Evolutionary conservation across 2,329 filamentous ascomycete species (phyloP), one percentile per base, ranked within the genome.

Genomic region (Graphilbum fragrans): DNA sequence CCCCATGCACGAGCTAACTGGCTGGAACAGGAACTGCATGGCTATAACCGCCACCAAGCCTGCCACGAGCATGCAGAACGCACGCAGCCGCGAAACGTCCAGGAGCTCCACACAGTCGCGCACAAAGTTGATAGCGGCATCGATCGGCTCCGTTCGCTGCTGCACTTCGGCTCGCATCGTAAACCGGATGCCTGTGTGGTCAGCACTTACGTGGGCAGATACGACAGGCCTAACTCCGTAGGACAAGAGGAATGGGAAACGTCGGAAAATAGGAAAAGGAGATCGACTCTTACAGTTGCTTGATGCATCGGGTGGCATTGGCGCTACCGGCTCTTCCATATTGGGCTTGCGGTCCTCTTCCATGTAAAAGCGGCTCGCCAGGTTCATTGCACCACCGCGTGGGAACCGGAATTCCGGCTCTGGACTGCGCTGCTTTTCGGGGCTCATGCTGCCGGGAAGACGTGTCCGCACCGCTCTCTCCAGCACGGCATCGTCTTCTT

Each of bases 141-240:
- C 85, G 51, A 94, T 82, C 14, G 85, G 86, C 54, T 90, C 86
- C 37, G 81, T 85, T 42, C 83, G 77, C 55, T 94, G 87, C 54
- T 90, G 84, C 23, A 93, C 83, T 65, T 94, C 87, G 46, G 87
- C 84, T 52, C 84, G 79, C 47, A 94, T 72, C 39, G 85, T 83
- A 61, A 95, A 88, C 49, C 87, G 84, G 53, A 94, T 85, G 62
- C 90, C 86, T 92, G 38, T 16, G 2, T 21, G n/a, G 41, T 22
- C 14, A 32, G 25, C 16, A 16, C 16, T 8, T 14, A 55, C n/a
- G n/a, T n/a, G n/a, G n/a, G n/a, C n/a, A n/a, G n/a, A n/a, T n/a
- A n/a, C n/a, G n/a, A n/a, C n/a, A n/a, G n/a, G n/a, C n/a, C n/a
- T n/a, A n/a, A n/a, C n/a, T n/a, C n/a, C n/a, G 50, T 35, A 29